Percentiles rank a stretch among this genome's conserved stretches.
Evolutionary conservation across 1,284 basidiomycete species (phyloP).

Genomic region (Cryptococcus depauperatus): DNA sequence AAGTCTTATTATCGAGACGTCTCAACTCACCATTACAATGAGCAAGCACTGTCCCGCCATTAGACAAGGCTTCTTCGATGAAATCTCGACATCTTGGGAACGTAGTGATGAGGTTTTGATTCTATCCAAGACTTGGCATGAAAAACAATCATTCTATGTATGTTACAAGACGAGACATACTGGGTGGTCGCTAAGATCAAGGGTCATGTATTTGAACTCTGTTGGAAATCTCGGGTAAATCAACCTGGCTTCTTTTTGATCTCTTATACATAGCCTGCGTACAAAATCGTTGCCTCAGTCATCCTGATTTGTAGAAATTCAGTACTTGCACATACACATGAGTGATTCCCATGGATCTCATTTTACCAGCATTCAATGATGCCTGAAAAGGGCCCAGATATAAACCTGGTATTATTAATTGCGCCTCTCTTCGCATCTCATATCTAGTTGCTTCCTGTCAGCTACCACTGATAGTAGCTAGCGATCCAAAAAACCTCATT

Average conservation of each 20-base stretch:
- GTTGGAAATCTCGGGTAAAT: slow-evolving; percentile 77
- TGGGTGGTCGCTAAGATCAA: slow-evolving; percentile 83
- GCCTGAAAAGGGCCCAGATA: slow-evolving; percentile 81
- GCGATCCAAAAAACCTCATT: no score
- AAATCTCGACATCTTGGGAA: slow-evolving; percentile 76
- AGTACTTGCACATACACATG: slow-evolving; percentile 79
- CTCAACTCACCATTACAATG: slow-evolving; percentile 71
- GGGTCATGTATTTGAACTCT: slow-evolving; percentile 65
- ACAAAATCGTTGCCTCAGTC: background rate
- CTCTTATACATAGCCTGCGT: slow-evolving; percentile 71
- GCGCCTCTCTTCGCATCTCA: slow-evolving; percentile 88
- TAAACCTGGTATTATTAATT: slow-evolving; percentile 78
- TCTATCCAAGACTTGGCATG: slow-evolving; percentile 38
- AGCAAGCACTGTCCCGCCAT: slow-evolving; percentile 70
- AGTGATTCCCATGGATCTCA: slow-evolving; percentile 62
- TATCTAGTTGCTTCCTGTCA: slow-evolving; percentile 58
- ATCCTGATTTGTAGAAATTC: no score
- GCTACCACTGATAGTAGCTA: no score
- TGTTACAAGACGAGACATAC: slow-evolving; percentile 38
- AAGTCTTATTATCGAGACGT: slow-evolving; percentile 2
- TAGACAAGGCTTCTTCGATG: slow-evolving; percentile 62
- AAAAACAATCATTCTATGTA: slow-evolving; percentile 3
- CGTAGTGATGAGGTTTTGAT: slow-evolving; percentile 76
- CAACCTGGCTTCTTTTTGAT: slow-evolving; percentile 76
- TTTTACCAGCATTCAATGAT: slow-evolving; percentile 64